Evolutionary conservation across 2,329 filamentous ascomycete genomes (phyloP), one percentile per base, ranked within the genome.

Genomic region (Trichoderma guizhouense): DNA sequence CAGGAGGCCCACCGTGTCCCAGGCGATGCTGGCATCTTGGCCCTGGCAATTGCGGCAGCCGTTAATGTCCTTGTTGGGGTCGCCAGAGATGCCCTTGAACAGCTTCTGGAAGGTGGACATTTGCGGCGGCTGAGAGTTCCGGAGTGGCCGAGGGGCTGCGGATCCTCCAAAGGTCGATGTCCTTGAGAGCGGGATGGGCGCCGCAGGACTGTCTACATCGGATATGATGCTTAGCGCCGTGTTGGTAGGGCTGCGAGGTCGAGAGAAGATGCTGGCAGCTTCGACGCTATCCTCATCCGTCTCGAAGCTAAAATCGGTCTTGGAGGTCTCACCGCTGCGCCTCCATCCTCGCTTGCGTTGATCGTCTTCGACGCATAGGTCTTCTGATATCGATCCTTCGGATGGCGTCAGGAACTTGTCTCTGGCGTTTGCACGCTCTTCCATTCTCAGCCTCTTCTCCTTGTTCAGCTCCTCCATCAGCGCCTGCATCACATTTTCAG

Each of bases 1-100:
- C 72, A 91, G 79, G 61, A 90, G 74, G 67, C 85, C 84, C n/a
- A 90, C 89, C 5, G 89, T 90, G 76, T 91, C 86, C 89, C 89
- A 91, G 5, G 89, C 89, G 47, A 89, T 83, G 74, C 87, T 88
- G 14, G 86, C 83, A 67, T 88, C 86, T 75, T 86, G 85, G 14
- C 89, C 89, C 68, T 84, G 79, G 78, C 90, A 91, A 75, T 90
- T 91, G 39, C 79, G 76, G 75, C 89, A 91, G 76, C 78, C 79
- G 28, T 73, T 70, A n/a, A 72, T 77, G 43, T 78, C 76, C 39
- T 75, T 76, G 74, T 75, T 57, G 21, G 74, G 66, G 58, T 83
- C 81, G 14, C 82, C 82, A 2, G 86, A 77, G 6, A 83, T 81
- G n/a, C 82, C 81, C 75, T 81, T 81, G 73, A 84, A 81, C 7